phyloP scores from a whole-genome alignment of 1,139 yeast genomes.

The Kodamaea sp. region DNA sequence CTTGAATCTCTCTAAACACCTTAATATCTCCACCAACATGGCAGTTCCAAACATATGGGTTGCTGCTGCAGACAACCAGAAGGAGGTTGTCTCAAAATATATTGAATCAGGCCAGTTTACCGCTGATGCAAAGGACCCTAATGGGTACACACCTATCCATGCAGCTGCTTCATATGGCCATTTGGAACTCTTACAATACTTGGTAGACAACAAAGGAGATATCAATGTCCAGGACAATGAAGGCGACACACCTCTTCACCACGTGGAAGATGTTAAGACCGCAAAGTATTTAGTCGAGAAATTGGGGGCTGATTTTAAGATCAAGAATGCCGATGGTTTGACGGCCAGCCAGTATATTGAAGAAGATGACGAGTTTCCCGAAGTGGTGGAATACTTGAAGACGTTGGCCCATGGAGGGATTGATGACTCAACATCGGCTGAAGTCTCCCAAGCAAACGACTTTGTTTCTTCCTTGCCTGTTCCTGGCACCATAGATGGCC shows the following conservation, averaged over 20 bases:
- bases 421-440: constrained; percentile 15
- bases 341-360: constrained; percentile 70
- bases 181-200: constrained; percentile 57
- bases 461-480: constrained; percentile 36
- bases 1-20: no score
- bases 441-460: constrained; percentile 10
- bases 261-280: constrained; percentile 68
- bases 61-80: constrained; percentile 86
- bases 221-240: constrained; percentile 80
- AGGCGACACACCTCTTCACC: constrained; percentile 95
- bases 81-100: constrained; percentile 55
- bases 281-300: constrained; percentile 70
- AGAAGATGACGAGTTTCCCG: constrained; percentile 87
- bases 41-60: constrained; percentile 77
- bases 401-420: constrained; percentile 43
- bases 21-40: no score
- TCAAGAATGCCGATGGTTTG: constrained; percentile 70
- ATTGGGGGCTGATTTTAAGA: constrained; percentile 62
- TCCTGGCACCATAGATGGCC: constrained; percentile 49
- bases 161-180: constrained; percentile 97
- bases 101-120: constrained; percentile 53
- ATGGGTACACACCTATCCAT: constrained; percentile 94
- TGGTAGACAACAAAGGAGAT: constrained; percentile 63
- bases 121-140: constrained; percentile 79
- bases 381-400: constrained; percentile 64